These are phyloP conservation scores for Theileria parva DNA, from an alignment of 169 alveolate genomes.

Conservation along the genomic window DNA sequence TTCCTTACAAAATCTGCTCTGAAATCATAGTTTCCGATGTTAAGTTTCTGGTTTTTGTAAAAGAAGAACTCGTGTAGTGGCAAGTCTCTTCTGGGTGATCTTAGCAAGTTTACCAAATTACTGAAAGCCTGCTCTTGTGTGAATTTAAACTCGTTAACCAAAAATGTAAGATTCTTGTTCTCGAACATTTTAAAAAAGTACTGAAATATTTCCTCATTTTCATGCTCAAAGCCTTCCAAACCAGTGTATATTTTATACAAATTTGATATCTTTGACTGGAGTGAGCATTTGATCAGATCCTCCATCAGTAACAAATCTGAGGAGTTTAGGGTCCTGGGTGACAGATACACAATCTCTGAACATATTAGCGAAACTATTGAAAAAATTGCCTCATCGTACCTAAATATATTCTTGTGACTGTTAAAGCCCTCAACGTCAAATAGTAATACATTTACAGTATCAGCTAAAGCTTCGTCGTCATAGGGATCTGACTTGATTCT, in stretches of 20 bases:
- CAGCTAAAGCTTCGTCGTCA: conserved; percentile 29
- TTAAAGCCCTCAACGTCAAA: conserved; percentile 78
- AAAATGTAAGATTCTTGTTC: conserved; percentile 8
- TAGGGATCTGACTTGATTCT: conserved; percentile 22
- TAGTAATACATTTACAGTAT: conserved; percentile 70
- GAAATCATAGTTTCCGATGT: neutral
- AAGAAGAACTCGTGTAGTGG: conserved; percentile 11
- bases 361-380: conserved; percentile 69
- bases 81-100: conserved; percentile 9
- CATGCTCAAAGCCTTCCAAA: neutral
- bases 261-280: conserved; percentile 14
- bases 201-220: conserved; percentile 6
- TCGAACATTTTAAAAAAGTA: conserved; percentile 15
- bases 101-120: conserved; percentile 11
- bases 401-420: conserved; percentile 64
- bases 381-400: conserved; percentile 76
- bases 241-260: conserved; percentile 9
- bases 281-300: conserved; percentile 18
- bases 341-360: conserved; percentile 71
- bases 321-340: conserved; percentile 68
- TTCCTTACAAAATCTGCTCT: neutral
- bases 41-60: neutral
- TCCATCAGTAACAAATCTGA: conserved; percentile 65
- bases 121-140: neutral
- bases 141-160: conserved; percentile 12